phyloP scores from a whole-genome alignment of 495 filamentous ascomycete genomes.

The Darksidea phi region DNA sequence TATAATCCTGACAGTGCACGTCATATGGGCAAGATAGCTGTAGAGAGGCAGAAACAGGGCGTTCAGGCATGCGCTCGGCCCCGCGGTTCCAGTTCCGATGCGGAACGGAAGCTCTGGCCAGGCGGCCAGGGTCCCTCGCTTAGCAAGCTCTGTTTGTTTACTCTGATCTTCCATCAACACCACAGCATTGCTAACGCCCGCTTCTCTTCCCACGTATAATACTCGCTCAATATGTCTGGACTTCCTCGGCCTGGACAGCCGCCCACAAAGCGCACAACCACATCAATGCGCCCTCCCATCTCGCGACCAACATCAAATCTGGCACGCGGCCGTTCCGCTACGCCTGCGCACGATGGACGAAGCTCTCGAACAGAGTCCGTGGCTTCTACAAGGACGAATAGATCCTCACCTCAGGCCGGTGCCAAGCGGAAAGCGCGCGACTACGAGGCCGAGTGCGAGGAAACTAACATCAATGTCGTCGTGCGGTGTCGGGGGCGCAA shows the following conservation, averaged over 20 bases:
- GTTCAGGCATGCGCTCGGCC: no score
- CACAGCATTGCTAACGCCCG: constrained; percentile 21
- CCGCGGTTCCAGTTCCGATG: no score
- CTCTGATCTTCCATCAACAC: not conserved
- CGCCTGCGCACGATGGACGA: constrained; percentile 47
- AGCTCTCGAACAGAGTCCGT: constrained; percentile 66
- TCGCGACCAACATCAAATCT: constrained; percentile 13
- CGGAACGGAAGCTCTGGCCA: constrained; percentile 2
- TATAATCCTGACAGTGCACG: no score
- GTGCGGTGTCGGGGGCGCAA: constrained; percentile 91
- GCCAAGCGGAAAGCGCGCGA: constrained; percentile 81
- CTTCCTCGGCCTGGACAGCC: constrained; percentile 23
- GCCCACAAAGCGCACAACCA: constrained; percentile 53
- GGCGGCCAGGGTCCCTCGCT: not conserved
- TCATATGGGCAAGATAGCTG: no score
- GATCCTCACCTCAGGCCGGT: constrained; percentile 48
- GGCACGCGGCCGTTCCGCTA: constrained; percentile 49
- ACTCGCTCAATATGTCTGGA: constrained; percentile 25
- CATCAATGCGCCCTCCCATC: constrained; percentile 49
- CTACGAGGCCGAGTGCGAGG: constrained; percentile 71
- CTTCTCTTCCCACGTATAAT: constrained; percentile 16
- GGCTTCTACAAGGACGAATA: constrained; percentile 51
- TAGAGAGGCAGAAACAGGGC: no score
- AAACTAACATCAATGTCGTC: constrained; percentile 96
- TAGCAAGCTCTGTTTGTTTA: not conserved